Conservation (phyloP, 148 eudicot genomes). For the Cornus controversa region DNA sequence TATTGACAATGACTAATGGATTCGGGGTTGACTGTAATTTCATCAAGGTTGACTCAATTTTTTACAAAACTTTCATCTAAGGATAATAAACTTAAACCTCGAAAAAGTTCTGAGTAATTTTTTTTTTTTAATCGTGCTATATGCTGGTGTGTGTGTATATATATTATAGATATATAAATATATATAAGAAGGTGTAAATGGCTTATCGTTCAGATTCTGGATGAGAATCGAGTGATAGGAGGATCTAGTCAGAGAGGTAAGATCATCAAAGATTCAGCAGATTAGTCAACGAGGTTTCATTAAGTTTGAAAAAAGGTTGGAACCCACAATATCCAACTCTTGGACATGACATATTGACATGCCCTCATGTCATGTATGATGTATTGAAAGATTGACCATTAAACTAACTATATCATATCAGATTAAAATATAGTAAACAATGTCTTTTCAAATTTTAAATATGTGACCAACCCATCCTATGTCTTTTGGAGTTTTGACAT, state of each 20-base stretch:
- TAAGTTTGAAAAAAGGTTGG: conserved; percentile 11
- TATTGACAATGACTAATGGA: no score
- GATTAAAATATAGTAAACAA: not conserved
- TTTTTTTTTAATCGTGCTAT: no score
- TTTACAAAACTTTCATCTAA: no score
- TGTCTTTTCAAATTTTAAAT: not conserved
- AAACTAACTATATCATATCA: not conserved
- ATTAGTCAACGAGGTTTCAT: conserved; percentile 34
- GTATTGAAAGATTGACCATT: conserved; percentile 23
- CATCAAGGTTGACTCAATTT: no score
- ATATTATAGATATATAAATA: no score
- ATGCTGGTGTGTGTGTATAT: no score
- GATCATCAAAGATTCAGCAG: conserved; percentile 27
- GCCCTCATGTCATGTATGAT: conserved; percentile 11
- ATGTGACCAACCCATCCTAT: not conserved
- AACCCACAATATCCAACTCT: conserved; percentile 31
- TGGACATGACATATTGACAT: conserved; percentile 37
- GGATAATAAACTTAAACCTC: no score
- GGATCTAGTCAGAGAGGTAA: conserved; percentile 35
- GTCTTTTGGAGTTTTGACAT: not conserved
- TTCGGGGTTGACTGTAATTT: no score
- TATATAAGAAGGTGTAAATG: not conserved
- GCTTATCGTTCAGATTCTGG: conserved; percentile 25
- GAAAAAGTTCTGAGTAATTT: no score
- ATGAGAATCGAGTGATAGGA: conserved; percentile 27